Evolutionary conservation across 202 grass and related monocot species (phyloP), one percentile per base, ranked within the genome.

Genomic region (Bolboschoenoplectus hybrid): DNA sequence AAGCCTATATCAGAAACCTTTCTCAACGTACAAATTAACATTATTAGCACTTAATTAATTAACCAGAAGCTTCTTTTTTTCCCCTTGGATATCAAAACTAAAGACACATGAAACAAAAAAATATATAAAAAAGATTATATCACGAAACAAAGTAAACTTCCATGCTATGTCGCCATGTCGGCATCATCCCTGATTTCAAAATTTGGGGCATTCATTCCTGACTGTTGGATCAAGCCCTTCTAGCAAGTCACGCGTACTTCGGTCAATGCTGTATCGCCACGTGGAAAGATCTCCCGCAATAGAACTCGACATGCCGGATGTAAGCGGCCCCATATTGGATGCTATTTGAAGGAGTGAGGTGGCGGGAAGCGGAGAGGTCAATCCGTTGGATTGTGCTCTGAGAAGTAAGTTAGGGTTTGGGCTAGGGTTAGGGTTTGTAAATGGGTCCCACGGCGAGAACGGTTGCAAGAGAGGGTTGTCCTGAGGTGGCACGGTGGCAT

Each of bases 261-360:
- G 46, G 51, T 67, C 66, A 40, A 53, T 84, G 52, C 7, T 80
- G 52, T 58, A 80, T n/a, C 51, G 82, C 82, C 82, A 84, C 2
- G 13, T 53, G 14, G 82, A n/a, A 69, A 68, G 46, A 70, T 84
- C 63, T n/a, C 63, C 47, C 1, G 49, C 46, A 19, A 52, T 70
- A 53, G 82, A 70, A 56, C 14, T 20, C 16, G 82, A 32, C 65
- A 84, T 17, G 63, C 82, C 46, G n/a, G 82, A 84, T 32, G 45
- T 84, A 69, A 84, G n/a, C 0, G 82, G 82, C 32, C 82, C 82
- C 82, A 84, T 84, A 46, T 84, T 84, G n/a, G 82, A 84, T 69
- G 82, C 82, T 56, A 84, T 84, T 19, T 84, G 82, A 38, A 84
- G 82, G 51, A 84, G 82, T 3, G 82, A 7, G 45, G 82, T 84